These are phyloP conservation scores for Magnusiomyces suaveolens DNA, from an alignment of 1,139 yeast species.

Conservation along the genomic window DNA sequence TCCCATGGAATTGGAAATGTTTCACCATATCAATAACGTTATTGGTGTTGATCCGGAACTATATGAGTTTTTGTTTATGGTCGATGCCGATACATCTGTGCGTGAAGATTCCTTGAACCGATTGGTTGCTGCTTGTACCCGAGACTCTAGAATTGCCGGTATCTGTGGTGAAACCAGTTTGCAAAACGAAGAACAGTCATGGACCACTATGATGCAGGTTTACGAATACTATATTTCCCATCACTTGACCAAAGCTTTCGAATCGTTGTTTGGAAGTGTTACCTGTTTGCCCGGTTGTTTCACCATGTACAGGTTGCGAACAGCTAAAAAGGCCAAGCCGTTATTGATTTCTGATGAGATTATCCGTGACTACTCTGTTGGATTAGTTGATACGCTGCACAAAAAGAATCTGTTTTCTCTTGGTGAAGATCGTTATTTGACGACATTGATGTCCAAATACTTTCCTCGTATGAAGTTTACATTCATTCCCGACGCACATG, in stretches of 20 bases:
- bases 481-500: slow-evolving; percentile 31
- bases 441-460: slow-evolving; percentile 32
- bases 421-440: slow-evolving; percentile 38
- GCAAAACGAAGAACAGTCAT: slow-evolving; percentile 33
- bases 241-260: slow-evolving; percentile 37
- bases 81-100: slow-evolving; percentile 38
- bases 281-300: slow-evolving; percentile 40
- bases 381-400: slow-evolving; percentile 35
- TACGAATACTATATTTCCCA: slow-evolving; percentile 39
- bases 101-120: slow-evolving; percentile 32
- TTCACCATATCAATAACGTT: slow-evolving; percentile 36
- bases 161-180: slow-evolving; percentile 38
- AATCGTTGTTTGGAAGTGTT: slow-evolving; percentile 36
- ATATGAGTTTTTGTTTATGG: slow-evolving; percentile 36
- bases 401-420: slow-evolving; percentile 36
- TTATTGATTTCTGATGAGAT: slow-evolving; percentile 34
- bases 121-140: slow-evolving; percentile 32
- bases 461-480: slow-evolving; percentile 27
- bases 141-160: slow-evolving; percentile 34
- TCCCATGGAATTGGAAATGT: slow-evolving; percentile 36
- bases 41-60: slow-evolving; percentile 38
- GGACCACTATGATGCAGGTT: slow-evolving; percentile 38
- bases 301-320: slow-evolving; percentile 33
- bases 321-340: slow-evolving; percentile 33
- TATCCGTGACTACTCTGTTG: slow-evolving; percentile 33